Conservation (phyloP, 1,284 basidiomycete genomes). For the Ceratobasidium theobromae region DNA sequence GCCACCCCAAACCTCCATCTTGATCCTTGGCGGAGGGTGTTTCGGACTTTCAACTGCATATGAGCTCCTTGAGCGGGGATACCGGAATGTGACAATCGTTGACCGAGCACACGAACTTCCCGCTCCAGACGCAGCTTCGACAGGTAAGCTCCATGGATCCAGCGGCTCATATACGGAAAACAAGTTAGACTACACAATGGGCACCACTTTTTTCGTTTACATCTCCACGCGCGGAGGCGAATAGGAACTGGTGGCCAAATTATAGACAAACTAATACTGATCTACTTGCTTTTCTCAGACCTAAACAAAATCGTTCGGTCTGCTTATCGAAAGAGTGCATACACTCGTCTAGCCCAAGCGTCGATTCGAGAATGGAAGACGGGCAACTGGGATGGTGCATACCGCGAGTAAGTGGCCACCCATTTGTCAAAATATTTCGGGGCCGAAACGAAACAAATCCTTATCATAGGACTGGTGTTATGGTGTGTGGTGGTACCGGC, state of each 20-base stretch:
- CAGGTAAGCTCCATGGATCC: conserved; percentile 41
- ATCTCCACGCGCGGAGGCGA: conserved; percentile 5
- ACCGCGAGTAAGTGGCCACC: conserved; percentile 72
- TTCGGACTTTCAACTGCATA: conserved; percentile 85
- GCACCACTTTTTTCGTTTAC: conserved; percentile 6
- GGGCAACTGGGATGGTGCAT: conserved; percentile 68
- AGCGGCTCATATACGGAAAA: not conserved
- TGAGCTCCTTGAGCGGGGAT: conserved; percentile 69
- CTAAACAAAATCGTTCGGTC: conserved; percentile 70
- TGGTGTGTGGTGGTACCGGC: conserved; percentile 44
- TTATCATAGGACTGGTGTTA: conserved; percentile 57
- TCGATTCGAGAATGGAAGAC: conserved; percentile 72
- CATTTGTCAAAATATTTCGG: not conserved
- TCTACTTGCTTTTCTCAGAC: conserved; percentile 51
- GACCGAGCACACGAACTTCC: conserved; percentile 67
- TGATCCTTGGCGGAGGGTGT: conserved; percentile 83
- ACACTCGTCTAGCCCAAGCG: conserved; percentile 67
- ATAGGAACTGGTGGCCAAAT: not conserved
- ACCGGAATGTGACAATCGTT: conserved; percentile 66
- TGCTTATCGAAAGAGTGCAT: conserved; percentile 71
- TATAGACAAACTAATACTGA: no score
- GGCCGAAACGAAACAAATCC: not conserved
- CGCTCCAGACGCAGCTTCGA: conserved; percentile 77
- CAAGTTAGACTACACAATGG: not conserved
- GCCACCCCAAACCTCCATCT: conserved; percentile 42